These are phyloP conservation scores for Fusarium nematophilum DNA, from an alignment of 2,329 filamentous ascomycete genomes.

Conservation along the genomic window DNA sequence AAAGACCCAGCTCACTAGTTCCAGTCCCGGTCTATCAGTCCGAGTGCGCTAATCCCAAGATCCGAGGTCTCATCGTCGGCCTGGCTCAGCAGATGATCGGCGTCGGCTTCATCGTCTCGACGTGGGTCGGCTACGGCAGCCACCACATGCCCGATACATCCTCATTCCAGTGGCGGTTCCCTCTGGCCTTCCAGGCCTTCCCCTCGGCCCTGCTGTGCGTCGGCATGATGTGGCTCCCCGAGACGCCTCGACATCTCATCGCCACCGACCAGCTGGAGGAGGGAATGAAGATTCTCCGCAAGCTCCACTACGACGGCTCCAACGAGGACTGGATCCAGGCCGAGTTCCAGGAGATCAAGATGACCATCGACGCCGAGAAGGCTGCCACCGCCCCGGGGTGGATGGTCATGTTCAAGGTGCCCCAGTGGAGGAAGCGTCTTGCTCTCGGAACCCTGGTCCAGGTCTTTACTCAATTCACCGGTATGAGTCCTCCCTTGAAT, in stretches of 20 bases:
- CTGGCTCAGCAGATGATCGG: slow-evolving; percentile 66
- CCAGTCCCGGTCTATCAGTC: slow-evolving; percentile 42
- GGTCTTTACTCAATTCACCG: slow-evolving; percentile 66
- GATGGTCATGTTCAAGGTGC: slow-evolving; percentile 66
- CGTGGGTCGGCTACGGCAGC: slow-evolving; percentile 51
- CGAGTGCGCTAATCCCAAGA: slow-evolving; percentile 39
- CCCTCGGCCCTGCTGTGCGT: slow-evolving; percentile 34
- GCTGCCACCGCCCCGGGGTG: slow-evolving; percentile 54
- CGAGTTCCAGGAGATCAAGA: slow-evolving; percentile 67
- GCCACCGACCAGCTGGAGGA: slow-evolving; percentile 54
- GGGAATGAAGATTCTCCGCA: slow-evolving; percentile 53
- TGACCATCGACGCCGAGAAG: slow-evolving; percentile 59
- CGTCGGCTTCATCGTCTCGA: slow-evolving; percentile 65
- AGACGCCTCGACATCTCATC: slow-evolving; percentile 45
- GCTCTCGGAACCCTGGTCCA: slow-evolving; percentile 69
- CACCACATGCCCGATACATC: slow-evolving; percentile 40
- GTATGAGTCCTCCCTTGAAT: slow-evolving; percentile 1
- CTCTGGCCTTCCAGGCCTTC: slow-evolving; percentile 40
- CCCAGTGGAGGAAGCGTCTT: slow-evolving; percentile 66
- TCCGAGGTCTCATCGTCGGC: slow-evolving; percentile 59
- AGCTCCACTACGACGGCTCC: slow-evolving; percentile 62
- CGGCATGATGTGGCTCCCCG: slow-evolving; percentile 42
- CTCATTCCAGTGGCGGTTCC: slow-evolving; percentile 50
- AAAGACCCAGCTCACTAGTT: slow-evolving; percentile 55
- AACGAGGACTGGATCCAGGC: slow-evolving; percentile 66